Percentiles rank a stretch among this genome's conserved stretches.
Evolutionary conservation across 2,329 filamentous ascomycete species (phyloP).

Genomic region (Paraconiothyrium brasiliense): DNA sequence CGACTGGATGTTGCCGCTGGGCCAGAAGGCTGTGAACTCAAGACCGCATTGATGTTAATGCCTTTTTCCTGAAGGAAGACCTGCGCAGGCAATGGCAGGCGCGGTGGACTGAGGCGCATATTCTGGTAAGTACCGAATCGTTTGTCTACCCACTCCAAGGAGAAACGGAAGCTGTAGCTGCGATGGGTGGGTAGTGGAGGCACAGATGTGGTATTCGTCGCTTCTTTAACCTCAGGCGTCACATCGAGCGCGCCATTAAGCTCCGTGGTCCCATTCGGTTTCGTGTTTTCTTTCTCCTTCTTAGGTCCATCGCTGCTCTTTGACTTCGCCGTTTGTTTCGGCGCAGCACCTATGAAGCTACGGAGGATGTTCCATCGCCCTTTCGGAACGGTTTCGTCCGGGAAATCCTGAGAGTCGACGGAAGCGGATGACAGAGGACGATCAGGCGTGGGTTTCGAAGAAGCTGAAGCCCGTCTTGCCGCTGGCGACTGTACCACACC

Average conservation of each 20-base stretch:
- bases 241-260: slow-evolving; percentile 21
- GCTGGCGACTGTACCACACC: slow-evolving; percentile 59
- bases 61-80: slow-evolving; percentile 62
- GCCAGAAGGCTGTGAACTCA: slow-evolving; percentile 48
- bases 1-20: slow-evolving; percentile 56
- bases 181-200: slow-evolving; percentile 62
- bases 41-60: slow-evolving; percentile 39
- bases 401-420: slow-evolving; percentile 44
- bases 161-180: slow-evolving; percentile 77
- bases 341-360: slow-evolving; percentile 66
- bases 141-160: slow-evolving; percentile 72
- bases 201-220: slow-evolving; percentile 33
- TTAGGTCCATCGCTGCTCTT: slow-evolving; percentile 40
- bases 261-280: slow-evolving; percentile 18
- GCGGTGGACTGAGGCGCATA: slow-evolving; percentile 71
- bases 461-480: slow-evolving; percentile 44
- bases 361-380: slow-evolving; percentile 71
- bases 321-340: slow-evolving; percentile 53
- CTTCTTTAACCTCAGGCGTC: slow-evolving; percentile 17
- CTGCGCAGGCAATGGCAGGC: slow-evolving; percentile 76
- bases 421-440: slow-evolving; percentile 44
- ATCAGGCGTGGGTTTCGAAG: slow-evolving; percentile 32
- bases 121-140: slow-evolving; percentile 66
- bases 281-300: slow-evolving; percentile 38
- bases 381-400: slow-evolving; percentile 55